Base-by-base conservation (phyloP, 495 filamentous ascomycete species). In the Symbiotaphrina buchneri region DNA sequence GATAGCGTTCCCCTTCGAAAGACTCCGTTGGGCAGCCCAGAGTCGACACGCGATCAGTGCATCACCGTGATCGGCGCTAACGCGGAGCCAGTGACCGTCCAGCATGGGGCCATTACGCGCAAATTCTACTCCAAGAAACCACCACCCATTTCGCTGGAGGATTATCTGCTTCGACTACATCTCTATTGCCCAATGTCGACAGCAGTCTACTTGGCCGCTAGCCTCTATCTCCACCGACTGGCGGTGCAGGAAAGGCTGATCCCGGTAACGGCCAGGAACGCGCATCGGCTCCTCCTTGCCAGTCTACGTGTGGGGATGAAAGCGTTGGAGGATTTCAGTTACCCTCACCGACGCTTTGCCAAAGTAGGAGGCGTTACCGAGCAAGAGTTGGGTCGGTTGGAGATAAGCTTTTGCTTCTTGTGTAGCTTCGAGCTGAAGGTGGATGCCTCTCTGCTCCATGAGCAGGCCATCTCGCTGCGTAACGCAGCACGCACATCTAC, bases 121-220 rank as follows among this genome's bases (percentile, higher is more conserved):
- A 82, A 87, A 35, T 97, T 97, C 52, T 84, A 84, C 49, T 85
- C 78, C 15, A 91, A 87, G 44, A 63, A 68, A 21, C 68, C 76
- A 1, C 87, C 87, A 6, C 64, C 69, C 2, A 80, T 95, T 32
- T 55, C 73, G 6, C 55, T 95, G 27, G 69, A 74, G 40, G 75
- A 90, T 28, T 97, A 97, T 47, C 60, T 94, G 13, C 51, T 69
- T 38, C 77, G 87, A 27, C 66, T 95, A 29, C 85, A 95, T 47
- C 61, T 58, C 22, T 95, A 71, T 47, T 97, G 87, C 40, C 85
- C 90, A 14, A 76, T 94, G 68, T 90, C 82, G n/a, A 85, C 87
- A 2, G 84, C 71, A 10, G 90, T 94, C 20, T 92, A 87, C 41
- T 69, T 97, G n/a, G 82, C 87, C 2, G 71, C 87, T 1, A 80